These are phyloP conservation scores for Aspergillus olivimuriae DNA, from an alignment of 495 filamentous ascomycete species.

Conservation along the genomic window DNA sequence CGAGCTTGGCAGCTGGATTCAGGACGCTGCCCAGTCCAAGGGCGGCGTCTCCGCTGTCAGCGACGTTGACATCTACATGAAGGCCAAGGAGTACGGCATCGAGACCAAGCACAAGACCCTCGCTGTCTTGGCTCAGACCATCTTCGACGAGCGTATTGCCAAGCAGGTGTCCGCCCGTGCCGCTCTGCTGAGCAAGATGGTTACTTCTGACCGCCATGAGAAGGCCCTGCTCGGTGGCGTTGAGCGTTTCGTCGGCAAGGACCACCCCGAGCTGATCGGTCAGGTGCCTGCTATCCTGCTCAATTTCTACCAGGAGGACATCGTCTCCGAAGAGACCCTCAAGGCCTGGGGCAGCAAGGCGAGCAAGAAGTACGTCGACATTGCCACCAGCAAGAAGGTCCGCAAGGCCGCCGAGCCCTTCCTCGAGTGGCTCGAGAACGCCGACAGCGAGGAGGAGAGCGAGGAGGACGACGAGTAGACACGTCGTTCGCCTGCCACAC, in stretches of 20 bases:
- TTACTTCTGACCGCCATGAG: slow-evolving; percentile 85
- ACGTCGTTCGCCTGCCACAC: not conserved
- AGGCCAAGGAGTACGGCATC: slow-evolving; percentile 91
- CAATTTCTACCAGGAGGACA: slow-evolving; percentile 79
- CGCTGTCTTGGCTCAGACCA: slow-evolving; percentile 83
- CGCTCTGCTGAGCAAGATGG: slow-evolving; percentile 83
- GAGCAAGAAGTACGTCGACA: slow-evolving; percentile 95
- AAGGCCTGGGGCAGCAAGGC: slow-evolving; percentile 89
- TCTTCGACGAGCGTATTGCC: slow-evolving; percentile 86
- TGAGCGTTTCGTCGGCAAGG: slow-evolving; percentile 83
- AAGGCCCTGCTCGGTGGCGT: slow-evolving; percentile 96
- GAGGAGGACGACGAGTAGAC: slow-evolving; percentile 51
- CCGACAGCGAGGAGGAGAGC: slow-evolving; percentile 75
- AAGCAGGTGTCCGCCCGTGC: slow-evolving; percentile 79
- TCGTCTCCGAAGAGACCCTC: slow-evolving; percentile 79
- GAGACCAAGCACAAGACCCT: slow-evolving; percentile 92
- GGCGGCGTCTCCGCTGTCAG: slow-evolving; percentile 68
- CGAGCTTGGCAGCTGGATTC: slow-evolving; percentile 88
- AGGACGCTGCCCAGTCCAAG: slow-evolving; percentile 61
- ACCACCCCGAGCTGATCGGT: slow-evolving; percentile 69
- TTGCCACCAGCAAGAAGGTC: slow-evolving; percentile 86
- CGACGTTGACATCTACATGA: slow-evolving; percentile 87
- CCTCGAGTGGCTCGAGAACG: slow-evolving; percentile 87
- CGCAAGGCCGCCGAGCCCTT: slow-evolving; percentile 91
- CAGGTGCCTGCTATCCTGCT: slow-evolving; percentile 81